Evolutionary conservation across 2,329 filamentous ascomycete genomes (phyloP), one percentile per base, ranked within the genome.

Genomic region (Diaporthe capsici): DNA sequence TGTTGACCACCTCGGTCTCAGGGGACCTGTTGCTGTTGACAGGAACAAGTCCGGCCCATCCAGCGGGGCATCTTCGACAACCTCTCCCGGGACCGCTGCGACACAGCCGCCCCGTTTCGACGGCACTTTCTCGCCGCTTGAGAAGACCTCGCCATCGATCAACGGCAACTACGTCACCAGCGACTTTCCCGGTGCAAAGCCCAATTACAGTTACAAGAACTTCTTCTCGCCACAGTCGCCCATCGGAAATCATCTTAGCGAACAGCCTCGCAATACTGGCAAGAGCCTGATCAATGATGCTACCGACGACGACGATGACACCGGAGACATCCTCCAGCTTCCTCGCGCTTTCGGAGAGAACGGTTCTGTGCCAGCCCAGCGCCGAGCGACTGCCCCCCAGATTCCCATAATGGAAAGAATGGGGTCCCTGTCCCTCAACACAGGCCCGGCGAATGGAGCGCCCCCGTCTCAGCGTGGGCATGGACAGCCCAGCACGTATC

Each of bases 181-280:
- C 74, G 89, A 94, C 76, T 87, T 93, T 67, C 86, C 90, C n/a
- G 88, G 89, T 71, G 86, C 89, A 4, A 91, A 92, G 44, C 84
- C 86, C 5, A 88, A 83, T 81, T 82, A 85, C 22, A 86, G 88
- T 75, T 91, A 91, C 79, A 90, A 92, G 78, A 91, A 87, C 76
- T 84, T 94, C 37, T 95, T 95, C 84, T 93, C 92, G 17, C 91
- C 93, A 0, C 93, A 94, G 79, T 95, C 93, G 8, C 93, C 93
- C 1, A 92, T 95, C 73, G 92, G 91, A 57, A 93, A 92, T 80
- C 90, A 93, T 72, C 87, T 93, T n/a, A 86, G 87, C n/a, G 92
- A 92, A 76, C 87, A 89, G 68, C 84, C 87, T 22, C 88, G 91
- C 74, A 87, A 90, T 51, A 90, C 91, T 3, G 92, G 94, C 79